Evolutionary conservation across 108 stramenopile genomes (phyloP), one percentile per base, ranked within the genome.

Genomic region (Discostella stelligeroides): DNA sequence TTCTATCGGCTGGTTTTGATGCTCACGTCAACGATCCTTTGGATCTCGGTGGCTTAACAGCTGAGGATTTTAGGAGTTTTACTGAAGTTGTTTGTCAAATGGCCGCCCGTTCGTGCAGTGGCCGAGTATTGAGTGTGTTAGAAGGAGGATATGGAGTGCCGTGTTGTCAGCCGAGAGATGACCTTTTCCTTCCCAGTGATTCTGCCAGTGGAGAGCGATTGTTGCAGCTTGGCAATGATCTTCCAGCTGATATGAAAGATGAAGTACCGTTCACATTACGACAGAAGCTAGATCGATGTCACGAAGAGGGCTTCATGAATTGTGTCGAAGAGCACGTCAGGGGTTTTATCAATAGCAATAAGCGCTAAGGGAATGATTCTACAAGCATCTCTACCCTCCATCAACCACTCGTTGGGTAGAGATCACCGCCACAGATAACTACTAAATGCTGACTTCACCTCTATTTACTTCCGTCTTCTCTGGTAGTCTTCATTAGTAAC

Each of bases 71-170:
- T 73, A 88, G 86, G 17, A 80, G 69, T 30, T 71, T 96, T 1
- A 95, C 97, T 42, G 84, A 92, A 48, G 92, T 95, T 29, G 73
- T 88, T 9, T 90, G 95, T 65, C 81, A 91, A 59, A 81, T 97
- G 47, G 96, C 97, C 6, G 74, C 66, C 53, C 85, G 87, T 27
- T 83, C 81, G 48, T 99, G 98, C 85, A 91, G 91, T 73, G 98
- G 98, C 7, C 85, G 96, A 51, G 74, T 99, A 11, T 69, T 99
- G 12, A 92, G 92, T 60, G 86, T 98, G 11, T 77, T 99, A 23
- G 98, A 99, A 77, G 98, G 98, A 9, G 98, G 98, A n/a, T 99
- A 99, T 73, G 98, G 96, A 15, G 88, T 95, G 45, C 93, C 93
- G 15, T 94, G 93, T 53, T 94, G 93, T 78, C 73, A 81, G 25